Evolutionary conservation across 2,329 filamentous ascomycete species (phyloP), one percentile per base, ranked within the genome.

Genomic region (Emergomyces orientalis): DNA sequence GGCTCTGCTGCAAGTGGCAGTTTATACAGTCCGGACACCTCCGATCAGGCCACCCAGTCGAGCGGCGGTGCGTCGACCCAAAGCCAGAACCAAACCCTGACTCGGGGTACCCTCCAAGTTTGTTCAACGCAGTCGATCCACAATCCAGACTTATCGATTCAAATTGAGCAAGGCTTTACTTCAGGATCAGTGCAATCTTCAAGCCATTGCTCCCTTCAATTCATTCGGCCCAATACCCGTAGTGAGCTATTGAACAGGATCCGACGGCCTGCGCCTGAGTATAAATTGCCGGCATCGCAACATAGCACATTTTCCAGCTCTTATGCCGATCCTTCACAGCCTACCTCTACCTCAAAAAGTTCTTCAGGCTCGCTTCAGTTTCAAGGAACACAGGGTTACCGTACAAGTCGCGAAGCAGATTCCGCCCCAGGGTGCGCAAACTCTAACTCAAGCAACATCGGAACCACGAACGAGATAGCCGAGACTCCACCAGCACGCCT

Each of bases 401-500:
- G 3, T 14, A 17, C 54, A 37, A 25, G 34, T 3, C 2, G 27
- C 27, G 22, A 59, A 34, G 7, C 17, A 30, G 25, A 45, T 32
- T 49, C 27, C 22, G 4, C 39, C 7, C 3, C 32, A 19, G 25
- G 57, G 41, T 22, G 32, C 41, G 19, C 39, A 47, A 45, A 59
- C 3, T 59, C 41, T 5, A 34, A 9, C 14, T 41, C 59, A 25
- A n/a, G 4, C 39, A 57, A 62, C 32, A 32, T 14, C 6, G 41
- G 37, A 27, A 55, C 51, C 8, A 22, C 37, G 7, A 22, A 52
- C n/a, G 62, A 65, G 55, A 63, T 65, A 19, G 62, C 49, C 4
- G 62, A 65, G 59, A 65, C 63, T 39, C 63, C 63, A 7, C n/a
- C 17, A 54, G 63, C 62, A 22, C 59, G 19, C 6, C 55, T 63